These are phyloP conservation scores for Uncinocarpus reesii DNA, from an alignment of 2,329 filamentous ascomycete species.

Conservation along the genomic window DNA sequence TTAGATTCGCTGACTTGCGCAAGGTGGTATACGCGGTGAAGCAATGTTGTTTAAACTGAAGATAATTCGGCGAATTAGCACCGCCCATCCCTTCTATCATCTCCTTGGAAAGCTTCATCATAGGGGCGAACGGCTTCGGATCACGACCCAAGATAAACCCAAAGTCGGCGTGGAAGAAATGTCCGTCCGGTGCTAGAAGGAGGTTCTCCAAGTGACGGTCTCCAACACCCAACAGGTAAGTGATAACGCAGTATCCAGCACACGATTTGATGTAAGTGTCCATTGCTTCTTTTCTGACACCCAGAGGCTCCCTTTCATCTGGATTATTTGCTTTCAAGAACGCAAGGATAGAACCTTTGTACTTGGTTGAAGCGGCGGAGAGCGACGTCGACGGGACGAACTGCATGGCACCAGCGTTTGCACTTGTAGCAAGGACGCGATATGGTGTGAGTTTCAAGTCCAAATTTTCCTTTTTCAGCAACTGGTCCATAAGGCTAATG, in stretches of 20 bases:
- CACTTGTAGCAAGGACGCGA: constrained; percentile 87
- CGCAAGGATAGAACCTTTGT: constrained; percentile 64
- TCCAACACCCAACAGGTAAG: constrained; percentile 90
- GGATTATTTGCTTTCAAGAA: constrained; percentile 87
- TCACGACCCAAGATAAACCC: constrained; percentile 96
- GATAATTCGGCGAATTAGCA: constrained; percentile 65
- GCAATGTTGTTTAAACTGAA: constrained; percentile 87
- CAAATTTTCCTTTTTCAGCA: constrained; percentile 89
- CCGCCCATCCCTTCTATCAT: constrained; percentile 99
- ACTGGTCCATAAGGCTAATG: constrained; percentile 93
- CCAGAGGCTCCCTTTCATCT: constrained; percentile 67
- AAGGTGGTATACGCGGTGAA: constrained; percentile 89
- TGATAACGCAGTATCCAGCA: constrained; percentile 96
- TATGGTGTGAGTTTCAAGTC: constrained; percentile 93
- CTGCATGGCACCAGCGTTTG: constrained; percentile 80
- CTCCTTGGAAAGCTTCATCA: constrained; percentile 93
- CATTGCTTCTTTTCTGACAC: constrained; percentile 82
- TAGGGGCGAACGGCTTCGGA: constrained; percentile 90
- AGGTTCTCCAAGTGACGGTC: constrained; percentile 95
- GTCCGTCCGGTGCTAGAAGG: constrained; percentile 74
- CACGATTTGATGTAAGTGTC: constrained; percentile 94
- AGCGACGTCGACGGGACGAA: constrained; percentile 82
- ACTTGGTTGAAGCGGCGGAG: constrained; percentile 72
- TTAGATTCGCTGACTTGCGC: constrained; percentile 78
- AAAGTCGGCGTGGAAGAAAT: constrained; percentile 98